Evolutionary conservation across 352 stramenopile genomes (phyloP), one percentile per base, ranked within the genome.

Genomic region (Pythium coloratum): DNA sequence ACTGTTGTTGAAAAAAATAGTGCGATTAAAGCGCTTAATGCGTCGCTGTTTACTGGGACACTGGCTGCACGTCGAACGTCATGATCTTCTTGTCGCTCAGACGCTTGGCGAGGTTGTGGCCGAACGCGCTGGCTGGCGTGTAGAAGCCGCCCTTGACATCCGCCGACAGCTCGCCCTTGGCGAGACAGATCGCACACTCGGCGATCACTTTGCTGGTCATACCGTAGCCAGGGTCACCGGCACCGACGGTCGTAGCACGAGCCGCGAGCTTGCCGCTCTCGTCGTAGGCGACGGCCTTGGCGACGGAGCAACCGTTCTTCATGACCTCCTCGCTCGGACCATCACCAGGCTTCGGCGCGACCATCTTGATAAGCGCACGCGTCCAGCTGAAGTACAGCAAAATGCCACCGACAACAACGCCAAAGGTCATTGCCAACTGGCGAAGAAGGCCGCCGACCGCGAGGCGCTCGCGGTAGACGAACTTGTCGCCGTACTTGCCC

Each of bases 301-400:
- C 69, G 56, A 82, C 70, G 20, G 95, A 85, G 61, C 82, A 89
- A 36, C 90, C 92, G 14, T 92, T 76, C 36, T 82, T 67, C 89
- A 97, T 96, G 20, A 77, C 55, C 55, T 91, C 67, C 46, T 94
- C 80, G 24, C 75, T 88, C n/a, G 94, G 92, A 7, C 92, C 94
- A 60, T 95, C 51, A 24, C 92, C 91, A 32, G 91, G 87, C 66
- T 83, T 67, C 30, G 86, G 86, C 14, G 92, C 69, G 40, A 96
- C 28, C 38, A 76, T 78, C 53, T 88, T 89, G 57, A 97, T 56
- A 6, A 97, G 60, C 44, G 73, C 67, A 12, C 81, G 73, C 26
- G 86, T 96, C 71, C 71, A 81, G 36, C 73, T 55, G 40, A 94
- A 84, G 68, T 87, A 83, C 16, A 92, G 58, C 55, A 89, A 59